Evolutionary conservation across 345 rosid species (phyloP).

Genomic region (Brassica juncea): DNA sequence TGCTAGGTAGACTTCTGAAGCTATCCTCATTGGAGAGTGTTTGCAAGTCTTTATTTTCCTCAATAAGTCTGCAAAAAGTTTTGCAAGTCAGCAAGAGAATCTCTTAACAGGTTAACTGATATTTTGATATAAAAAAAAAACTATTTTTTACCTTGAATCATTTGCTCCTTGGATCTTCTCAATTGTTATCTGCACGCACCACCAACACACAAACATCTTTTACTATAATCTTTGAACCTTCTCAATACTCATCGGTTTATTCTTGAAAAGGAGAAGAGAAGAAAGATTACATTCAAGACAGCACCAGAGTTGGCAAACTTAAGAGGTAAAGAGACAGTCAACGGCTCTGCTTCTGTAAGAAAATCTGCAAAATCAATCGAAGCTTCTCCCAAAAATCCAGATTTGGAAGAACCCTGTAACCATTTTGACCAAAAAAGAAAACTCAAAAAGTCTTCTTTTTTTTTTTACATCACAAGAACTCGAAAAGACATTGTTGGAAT

Average conservation of each 20-base stretch:
- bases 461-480: conserved; percentile 24
- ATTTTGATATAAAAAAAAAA: background rate
- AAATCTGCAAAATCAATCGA: conserved; percentile 91
- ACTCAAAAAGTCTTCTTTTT: background rate
- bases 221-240: background rate
- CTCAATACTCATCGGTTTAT: background rate
- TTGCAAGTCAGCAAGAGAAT: conserved; percentile 15
- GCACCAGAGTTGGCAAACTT: conserved; percentile 56
- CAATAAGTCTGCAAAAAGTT: conserved; percentile 46
- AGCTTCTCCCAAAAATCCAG: conserved; percentile 85
- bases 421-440: background rate
- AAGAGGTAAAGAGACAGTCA: conserved; percentile 78
- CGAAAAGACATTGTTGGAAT: background rate
- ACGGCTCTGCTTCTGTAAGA: conserved; percentile 58
- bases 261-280: conserved; percentile 7
- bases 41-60: conserved; percentile 48
- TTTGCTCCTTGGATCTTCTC: conserved; percentile 60
- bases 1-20: conserved; percentile 55
- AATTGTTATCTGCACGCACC: conserved; percentile 63
- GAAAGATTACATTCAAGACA: conserved; percentile 67
- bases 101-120: conserved; percentile 2
- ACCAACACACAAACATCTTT: conserved; percentile 15
- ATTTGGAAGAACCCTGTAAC: conserved; percentile 80
- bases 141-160: conserved; percentile 56
- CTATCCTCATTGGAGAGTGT: conserved; percentile 47